phyloP scores from a whole-genome alignment of 2,329 filamentous ascomycete species.

The Pseudocercospora macadamiae region DNA sequence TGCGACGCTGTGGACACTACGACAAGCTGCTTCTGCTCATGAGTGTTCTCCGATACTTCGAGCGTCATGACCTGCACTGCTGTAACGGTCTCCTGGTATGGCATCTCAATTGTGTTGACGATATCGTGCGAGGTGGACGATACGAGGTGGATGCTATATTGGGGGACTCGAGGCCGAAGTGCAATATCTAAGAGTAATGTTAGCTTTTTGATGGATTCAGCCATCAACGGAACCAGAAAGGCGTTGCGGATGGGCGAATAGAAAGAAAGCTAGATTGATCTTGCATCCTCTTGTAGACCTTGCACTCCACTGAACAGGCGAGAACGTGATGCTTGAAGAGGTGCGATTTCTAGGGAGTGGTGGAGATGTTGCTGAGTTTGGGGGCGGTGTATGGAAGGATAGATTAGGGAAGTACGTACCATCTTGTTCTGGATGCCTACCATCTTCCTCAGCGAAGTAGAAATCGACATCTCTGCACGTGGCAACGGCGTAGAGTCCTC shows the following conservation, averaged over 20 bases:
- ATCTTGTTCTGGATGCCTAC: constrained; percentile 76
- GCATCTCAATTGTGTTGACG: constrained; percentile 75
- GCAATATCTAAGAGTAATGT: constrained; percentile 47
- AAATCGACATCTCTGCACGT: constrained; percentile 72
- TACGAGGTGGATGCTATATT: constrained; percentile 75
- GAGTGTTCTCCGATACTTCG: constrained; percentile 87
- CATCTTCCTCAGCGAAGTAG: constrained; percentile 82
- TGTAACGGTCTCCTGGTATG: constrained; percentile 75
- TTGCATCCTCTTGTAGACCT: constrained; percentile 12
- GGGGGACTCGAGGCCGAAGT: constrained; percentile 69
- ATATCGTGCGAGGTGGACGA: constrained; percentile 76
- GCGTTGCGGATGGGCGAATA: constrained; percentile 6
- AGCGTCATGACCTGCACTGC: constrained; percentile 82
- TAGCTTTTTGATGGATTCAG: constrained; percentile 2
- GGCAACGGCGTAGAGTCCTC: constrained; percentile 74
- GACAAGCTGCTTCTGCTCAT: constrained; percentile 80
- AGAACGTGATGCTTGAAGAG: constrained; percentile 13
- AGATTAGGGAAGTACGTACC: constrained; percentile 59
- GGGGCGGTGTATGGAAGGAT: too few relatives aligned
- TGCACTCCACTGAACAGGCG: constrained; percentile 17
- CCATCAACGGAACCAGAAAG: constrained; percentile 9
- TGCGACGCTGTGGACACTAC: constrained; percentile 82
- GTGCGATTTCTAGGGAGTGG: too few relatives aligned
- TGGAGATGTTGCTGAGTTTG: too few relatives aligned
- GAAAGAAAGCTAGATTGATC: constrained; percentile 4